phyloP scores from a whole-genome alignment of 495 filamentous ascomycete species.

The Neurospora terricola region DNA sequence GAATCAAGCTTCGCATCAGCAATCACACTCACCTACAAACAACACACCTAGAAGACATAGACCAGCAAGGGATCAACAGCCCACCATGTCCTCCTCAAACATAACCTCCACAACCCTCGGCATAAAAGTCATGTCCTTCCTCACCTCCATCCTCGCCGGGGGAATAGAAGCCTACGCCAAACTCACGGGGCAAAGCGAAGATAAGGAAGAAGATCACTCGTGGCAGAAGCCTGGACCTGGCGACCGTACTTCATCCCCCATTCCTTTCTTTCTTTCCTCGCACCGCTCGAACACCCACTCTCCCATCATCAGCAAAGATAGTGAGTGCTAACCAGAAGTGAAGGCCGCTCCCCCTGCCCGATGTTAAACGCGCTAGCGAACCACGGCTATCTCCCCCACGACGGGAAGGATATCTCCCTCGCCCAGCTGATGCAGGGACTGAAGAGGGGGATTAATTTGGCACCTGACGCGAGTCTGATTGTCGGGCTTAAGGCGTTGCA shows the following conservation, averaged over 20 bases:
- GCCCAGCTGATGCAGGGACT: constrained; percentile 14
- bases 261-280: neutral
- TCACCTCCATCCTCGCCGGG: neutral
- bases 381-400: constrained; percentile 45
- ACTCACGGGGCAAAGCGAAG: neutral
- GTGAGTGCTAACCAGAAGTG: neutral
- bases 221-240: constrained; percentile 6
- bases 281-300: neutral
- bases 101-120: neutral
- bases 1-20: neutral
- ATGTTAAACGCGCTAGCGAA: constrained; percentile 49
- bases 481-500: no score
- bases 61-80: no score
- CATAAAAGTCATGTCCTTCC: neutral
- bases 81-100: neutral
- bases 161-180: neutral
- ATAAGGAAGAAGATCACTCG: constrained; percentile 2
- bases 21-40: neutral
- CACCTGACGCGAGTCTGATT: no score
- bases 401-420: constrained; percentile 31
- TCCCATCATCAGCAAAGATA: neutral
- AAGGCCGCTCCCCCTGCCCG: constrained; percentile 35
- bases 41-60: no score
- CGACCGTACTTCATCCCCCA: constrained; percentile 3
- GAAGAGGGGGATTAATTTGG: constrained; percentile 13